Evolutionary conservation across 106 monocot genomes (phyloP), one percentile per base, ranked within the genome.

Genomic region (Posidonia australis): DNA sequence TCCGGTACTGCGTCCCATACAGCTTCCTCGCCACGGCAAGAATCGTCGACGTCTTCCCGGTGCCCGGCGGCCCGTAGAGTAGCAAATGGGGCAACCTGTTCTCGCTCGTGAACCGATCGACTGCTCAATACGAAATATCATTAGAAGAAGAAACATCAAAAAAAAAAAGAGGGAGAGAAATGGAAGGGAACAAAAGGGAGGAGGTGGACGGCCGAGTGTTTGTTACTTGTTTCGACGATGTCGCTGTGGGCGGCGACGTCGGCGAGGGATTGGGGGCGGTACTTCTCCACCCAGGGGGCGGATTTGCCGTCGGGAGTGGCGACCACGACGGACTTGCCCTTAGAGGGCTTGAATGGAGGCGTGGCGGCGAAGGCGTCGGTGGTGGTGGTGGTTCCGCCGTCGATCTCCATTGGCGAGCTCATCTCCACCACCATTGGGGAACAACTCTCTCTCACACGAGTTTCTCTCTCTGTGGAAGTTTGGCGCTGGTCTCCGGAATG

Each of bases 221-320:
- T 9, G 24, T 55, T 81, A 96, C 96, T 98, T 31, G 96, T 98
- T 46, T 98, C 91, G 67, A 98, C 73, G 61, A 98, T 98, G 76
- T 98, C 96, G 32, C 96, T 87, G 78, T 98, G 96, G 58, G 96
- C 90, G 65, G 96, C 96, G 63, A 98, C 96, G 78, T 91, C 96
- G 69, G 84, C 84, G 58, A 98, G 87, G 63, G 96, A 83, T 47
- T 91, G 82, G 21, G 96, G 96, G 6, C 96, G 83, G 81, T 87
- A 98, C 79, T 98, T 98, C 79, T 98, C 96, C 17, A 98, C 96
- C 96, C 90, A 98, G n/a, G 96, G 96, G n/a, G 77, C 84, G 23
- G 90, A 81, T 31, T 78, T 84, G 46, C 64, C 69, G 26, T 46
- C 79, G 54, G 82, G 21, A 31, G 61, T 27, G 46, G 66, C 48